These are phyloP conservation scores for Sphaerulina populicola DNA, from an alignment of 2,329 filamentous ascomycete species.

Conservation along the genomic window DNA sequence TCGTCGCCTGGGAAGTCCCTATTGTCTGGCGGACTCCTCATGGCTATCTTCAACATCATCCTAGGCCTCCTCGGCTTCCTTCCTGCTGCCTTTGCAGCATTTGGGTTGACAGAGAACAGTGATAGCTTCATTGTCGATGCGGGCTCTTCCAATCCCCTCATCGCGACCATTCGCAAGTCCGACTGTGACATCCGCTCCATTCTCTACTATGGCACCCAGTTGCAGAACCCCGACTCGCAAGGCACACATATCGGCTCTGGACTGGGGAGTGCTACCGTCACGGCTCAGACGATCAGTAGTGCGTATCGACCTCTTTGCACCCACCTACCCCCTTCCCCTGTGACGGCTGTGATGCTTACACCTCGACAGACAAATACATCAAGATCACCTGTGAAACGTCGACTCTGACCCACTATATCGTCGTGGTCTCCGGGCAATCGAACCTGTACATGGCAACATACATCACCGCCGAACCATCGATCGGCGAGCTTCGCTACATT, in stretches of 20 bases:
- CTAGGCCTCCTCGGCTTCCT: slow-evolving; percentile 2
- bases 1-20: no score
- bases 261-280: slow-evolving; percentile 11
- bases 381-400: slow-evolving; percentile 13
- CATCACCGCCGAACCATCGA: slow-evolving; percentile 13
- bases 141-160: slow-evolving; percentile 5
- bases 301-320: neutral
- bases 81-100: slow-evolving; percentile 4
- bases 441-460: slow-evolving; percentile 18
- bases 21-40: neutral
- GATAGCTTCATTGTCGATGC: slow-evolving; percentile 13
- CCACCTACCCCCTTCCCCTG: no score
- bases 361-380: slow-evolving; percentile 9
- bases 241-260: slow-evolving; percentile 16
- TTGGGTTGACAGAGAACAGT: slow-evolving; percentile 11
- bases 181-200: slow-evolving; percentile 15
- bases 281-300: slow-evolving; percentile 9
- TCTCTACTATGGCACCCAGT: slow-evolving; percentile 9
- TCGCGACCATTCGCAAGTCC: slow-evolving; percentile 12
- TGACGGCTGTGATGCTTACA: neutral
- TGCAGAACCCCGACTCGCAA: slow-evolving; percentile 4
- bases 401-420: slow-evolving; percentile 15
- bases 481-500: slow-evolving; percentile 15
- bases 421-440: slow-evolving; percentile 9
- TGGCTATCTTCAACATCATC: neutral